Evolutionary conservation across 495 filamentous ascomycete species (phyloP).

Genomic region (Penicillium simplicissimum): DNA sequence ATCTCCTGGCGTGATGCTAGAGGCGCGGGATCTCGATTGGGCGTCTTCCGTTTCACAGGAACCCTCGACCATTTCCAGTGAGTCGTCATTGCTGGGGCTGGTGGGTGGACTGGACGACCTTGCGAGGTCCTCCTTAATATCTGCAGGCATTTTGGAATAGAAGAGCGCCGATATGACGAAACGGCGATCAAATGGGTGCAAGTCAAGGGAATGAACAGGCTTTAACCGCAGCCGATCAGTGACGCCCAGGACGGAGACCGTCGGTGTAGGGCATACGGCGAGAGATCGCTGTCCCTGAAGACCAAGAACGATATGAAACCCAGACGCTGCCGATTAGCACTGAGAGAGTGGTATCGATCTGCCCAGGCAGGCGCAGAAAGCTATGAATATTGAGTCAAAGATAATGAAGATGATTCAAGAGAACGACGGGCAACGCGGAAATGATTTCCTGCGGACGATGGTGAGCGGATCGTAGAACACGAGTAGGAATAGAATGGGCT

Average conservation of each 20-base stretch:
- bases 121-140: not conserved
- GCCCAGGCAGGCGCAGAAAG: slow-evolving; percentile 4
- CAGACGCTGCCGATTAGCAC: not conserved
- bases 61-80: not conserved
- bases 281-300: slow-evolving; percentile 3
- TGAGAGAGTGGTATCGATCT: not conserved
- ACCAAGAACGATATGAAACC: slow-evolving; percentile 17
- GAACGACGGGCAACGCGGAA: not conserved
- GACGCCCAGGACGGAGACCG: not conserved
- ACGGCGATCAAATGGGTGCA: not conserved
- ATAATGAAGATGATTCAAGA: not conserved
- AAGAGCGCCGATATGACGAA: not conserved
- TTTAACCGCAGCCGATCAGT: not conserved
- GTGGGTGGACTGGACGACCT: slow-evolving; percentile 8
- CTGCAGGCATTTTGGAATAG: not conserved
- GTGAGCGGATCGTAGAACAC: not conserved
- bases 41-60: slow-evolving; percentile 12
- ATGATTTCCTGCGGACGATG: not conserved
- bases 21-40: slow-evolving; percentile 15
- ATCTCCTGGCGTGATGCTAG: slow-evolving; percentile 11
- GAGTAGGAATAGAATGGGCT: not conserved
- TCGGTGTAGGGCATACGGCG: slow-evolving; percentile 1
- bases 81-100: slow-evolving; percentile 4
- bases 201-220: not conserved
- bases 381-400: not conserved